Evolutionary conservation across 805 yeast species (phyloP), one percentile per base, ranked within the genome.

Genomic region (Cyberlindnera mycetangii): DNA sequence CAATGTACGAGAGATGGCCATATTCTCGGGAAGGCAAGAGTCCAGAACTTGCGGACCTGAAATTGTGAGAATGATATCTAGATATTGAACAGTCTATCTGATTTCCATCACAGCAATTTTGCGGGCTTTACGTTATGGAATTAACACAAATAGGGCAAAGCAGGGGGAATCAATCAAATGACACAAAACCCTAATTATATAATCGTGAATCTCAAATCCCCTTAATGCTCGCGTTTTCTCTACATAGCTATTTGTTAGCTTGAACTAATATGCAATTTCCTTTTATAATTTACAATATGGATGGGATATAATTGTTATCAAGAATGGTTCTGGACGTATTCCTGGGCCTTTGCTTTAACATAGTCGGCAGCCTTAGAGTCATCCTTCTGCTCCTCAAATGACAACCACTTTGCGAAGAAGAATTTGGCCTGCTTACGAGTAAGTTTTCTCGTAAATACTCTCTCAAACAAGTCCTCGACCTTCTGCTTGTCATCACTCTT

Each of bases 401-500:
- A 69, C 49, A 89, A 77, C 97, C 97, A 90, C 63, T 92, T 92
- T 56, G 83, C 86, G 71, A 89, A 90, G 76, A 92, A 88, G 71
- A 87, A 89, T 67, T 88, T 89, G 56, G 96, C 97, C 68, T 89
- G 97, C 64, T 90, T 92, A 61, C 83, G 78, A 5, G 85, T 74
- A 41, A 92, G 64, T 66, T 87, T 88, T 51, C 64, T 69, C 25
- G 72, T 60, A 34, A 85, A 58, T 3, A 85, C 87, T 63, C 98
- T 79, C 64, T 90, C 96, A 56, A 89, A 90, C 49, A 92, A 70
- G 16, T 78, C 85, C 59, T 83, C 92, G 30, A 81, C 85, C 64
- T 79, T 83, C 53, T 70, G 69, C 65, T 81, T 82, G 41, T 81
- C 84, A 42, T 75, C 78, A 22, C 66, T 61, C 66, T 88, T 89